A percentile compares a stretch with the other conserved stretches of the same genome.
Evolutionary conservation across 495 filamentous ascomycete genomes (phyloP).

Genomic region (Aspergillus sclerotioniger): DNA sequence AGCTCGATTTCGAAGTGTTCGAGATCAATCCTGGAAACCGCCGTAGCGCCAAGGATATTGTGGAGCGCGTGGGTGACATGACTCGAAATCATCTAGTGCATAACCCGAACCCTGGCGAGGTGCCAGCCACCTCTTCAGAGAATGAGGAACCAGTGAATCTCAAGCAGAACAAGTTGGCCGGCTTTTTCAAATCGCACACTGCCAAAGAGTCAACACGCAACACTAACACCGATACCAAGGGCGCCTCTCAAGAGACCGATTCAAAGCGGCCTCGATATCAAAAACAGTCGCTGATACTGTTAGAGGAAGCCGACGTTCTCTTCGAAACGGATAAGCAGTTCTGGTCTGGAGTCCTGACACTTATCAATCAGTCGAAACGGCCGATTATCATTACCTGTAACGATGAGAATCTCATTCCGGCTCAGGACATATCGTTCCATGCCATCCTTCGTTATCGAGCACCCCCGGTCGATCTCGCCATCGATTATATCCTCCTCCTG

Average conservation of each 20-base stretch:
- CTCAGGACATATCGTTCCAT: constrained; percentile 68
- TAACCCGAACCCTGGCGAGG: constrained; percentile 34
- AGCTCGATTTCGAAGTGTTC: constrained; percentile 91
- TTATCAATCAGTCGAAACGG: constrained; percentile 80
- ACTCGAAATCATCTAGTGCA: constrained; percentile 89
- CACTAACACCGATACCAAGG: constrained; percentile 21
- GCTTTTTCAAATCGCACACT: constrained; percentile 67
- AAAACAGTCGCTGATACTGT: constrained; percentile 89
- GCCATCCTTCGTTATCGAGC: constrained; percentile 80
- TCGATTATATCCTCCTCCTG: constrained; percentile 78
- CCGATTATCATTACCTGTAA: constrained; percentile 96
- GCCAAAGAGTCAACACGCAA: constrained; percentile 28
- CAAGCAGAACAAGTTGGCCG: constrained; percentile 72
- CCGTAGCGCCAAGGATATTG: constrained; percentile 82
- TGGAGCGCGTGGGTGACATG: constrained; percentile 95
- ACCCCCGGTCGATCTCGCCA: constrained; percentile 64
- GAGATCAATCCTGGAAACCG: constrained; percentile 86
- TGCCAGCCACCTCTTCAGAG: constrained; percentile 11
- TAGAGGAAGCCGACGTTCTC: constrained; percentile 92
- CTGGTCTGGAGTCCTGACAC: constrained; percentile 74
- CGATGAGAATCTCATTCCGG: constrained; percentile 73
- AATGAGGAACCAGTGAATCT: constrained; percentile 47
- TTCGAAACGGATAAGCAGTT: constrained; percentile 96
- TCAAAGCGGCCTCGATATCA: constrained; percentile 56
- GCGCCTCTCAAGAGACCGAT: constrained; percentile 19